Base-by-base conservation (phyloP, 2,329 filamentous ascomycete genomes). In the Fusarium metavorans region DNA sequence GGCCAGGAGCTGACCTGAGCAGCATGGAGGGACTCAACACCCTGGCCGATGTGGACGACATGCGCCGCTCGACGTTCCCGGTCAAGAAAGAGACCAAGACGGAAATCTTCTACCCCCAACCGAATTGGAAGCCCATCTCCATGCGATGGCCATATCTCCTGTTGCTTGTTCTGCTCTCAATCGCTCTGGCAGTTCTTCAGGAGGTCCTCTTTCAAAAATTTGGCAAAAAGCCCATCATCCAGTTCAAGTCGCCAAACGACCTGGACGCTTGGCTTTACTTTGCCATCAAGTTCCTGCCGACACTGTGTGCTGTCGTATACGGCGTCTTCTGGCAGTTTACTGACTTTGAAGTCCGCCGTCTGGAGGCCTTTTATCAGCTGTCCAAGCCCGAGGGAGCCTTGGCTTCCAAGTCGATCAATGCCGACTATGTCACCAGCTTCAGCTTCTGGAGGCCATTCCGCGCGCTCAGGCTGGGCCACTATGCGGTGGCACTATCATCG, bases 351-450 rank as follows among this genome's bases (percentile, higher is more conserved):
- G 90, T 93, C 3, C 90, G 89, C 77, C 87, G 91, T n/a, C 82
- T 92, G 32, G 91, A 93, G 79, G 88, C 91, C 0, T 93, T 89
- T 76, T 91, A 92, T 73, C 91, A 93, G 79, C 84, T 93, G 59
- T 92, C 90, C 4, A 89, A 87, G 71, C 84, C 87, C 4, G 86
- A 86, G 4, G 91, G 91, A 16, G 90, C 91, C 1, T 82, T 91
- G 23, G 91, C 91, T 0, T 88, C 88, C 43, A 88, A 91, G 78
- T 93, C 91, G 0, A 88, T 95, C 77, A 94, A 94, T 72, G 92
- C 93, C 70, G 92, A 94, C 80, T 95, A 95, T 69, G 87, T 93
- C 52, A 94, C 92, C 6, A 88, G 90, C 75, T 89, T 92, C 83
- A 91, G 88, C 76, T 90, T 93, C 77, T 82, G 92, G 43, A 87